phyloP scores from a whole-genome alignment of 108 stramenopile genomes.

The Phaeodactylum tricornutum region DNA sequence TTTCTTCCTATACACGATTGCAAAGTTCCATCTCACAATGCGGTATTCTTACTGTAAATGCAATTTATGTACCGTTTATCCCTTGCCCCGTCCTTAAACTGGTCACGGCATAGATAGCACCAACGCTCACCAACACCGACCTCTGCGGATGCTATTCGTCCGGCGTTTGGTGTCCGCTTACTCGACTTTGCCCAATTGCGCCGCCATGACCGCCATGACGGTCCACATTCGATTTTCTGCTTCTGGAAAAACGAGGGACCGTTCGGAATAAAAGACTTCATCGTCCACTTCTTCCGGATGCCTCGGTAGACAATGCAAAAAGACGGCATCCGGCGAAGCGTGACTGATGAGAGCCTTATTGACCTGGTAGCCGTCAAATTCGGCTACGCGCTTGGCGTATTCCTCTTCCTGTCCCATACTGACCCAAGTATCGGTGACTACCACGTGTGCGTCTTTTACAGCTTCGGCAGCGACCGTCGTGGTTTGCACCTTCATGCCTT shows the following conservation, averaged over 20 bases:
- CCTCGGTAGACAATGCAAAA: constrained; percentile 95
- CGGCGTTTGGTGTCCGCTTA: not conserved
- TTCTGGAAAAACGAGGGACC: constrained; percentile 87
- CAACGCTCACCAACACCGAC: too few relatives aligned
- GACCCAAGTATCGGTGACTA: constrained; percentile 97
- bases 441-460: constrained; percentile 82
- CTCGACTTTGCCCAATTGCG: constrained; percentile 68
- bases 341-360: constrained; percentile 75
- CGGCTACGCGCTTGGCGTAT: constrained; percentile 72
- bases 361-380: constrained; percentile 93
- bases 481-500: constrained; percentile 38
- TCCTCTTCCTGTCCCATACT: constrained; percentile 97
- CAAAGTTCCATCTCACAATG: too few relatives aligned
- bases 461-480: constrained; percentile 79
- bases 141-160: too few relatives aligned
- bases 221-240: constrained; percentile 99
- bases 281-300: constrained; percentile 94
- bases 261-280: constrained; percentile 89
- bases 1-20: too few relatives aligned
- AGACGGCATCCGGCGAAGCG: constrained; percentile 79
- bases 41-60: too few relatives aligned
- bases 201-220: constrained; percentile 97
- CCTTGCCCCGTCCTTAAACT: too few relatives aligned
- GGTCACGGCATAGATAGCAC: too few relatives aligned
- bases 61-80: too few relatives aligned